Evolutionary conservation across 1,139 yeast species (phyloP), one percentile per base, ranked within the genome.

Genomic region (Barnettozyma hawaiiensis): DNA sequence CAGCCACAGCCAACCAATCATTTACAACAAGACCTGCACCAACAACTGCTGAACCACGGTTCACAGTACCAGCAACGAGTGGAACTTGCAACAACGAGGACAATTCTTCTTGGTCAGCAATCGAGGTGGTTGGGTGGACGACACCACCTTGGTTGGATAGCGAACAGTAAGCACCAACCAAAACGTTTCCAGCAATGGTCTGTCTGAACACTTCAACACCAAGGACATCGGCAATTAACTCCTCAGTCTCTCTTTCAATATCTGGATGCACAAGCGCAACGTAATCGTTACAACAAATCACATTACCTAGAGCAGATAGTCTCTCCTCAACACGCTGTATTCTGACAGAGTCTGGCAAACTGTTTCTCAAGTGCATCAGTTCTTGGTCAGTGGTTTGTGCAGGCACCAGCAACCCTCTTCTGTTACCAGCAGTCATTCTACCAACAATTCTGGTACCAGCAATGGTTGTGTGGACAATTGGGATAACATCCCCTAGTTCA

Each of bases 161-260:
- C 20, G 96, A 69, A 69, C 97, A 92, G 69, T 92, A 94, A 14
- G 96, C 85, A 44, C 99, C 99, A 46, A 94, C 98, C 50, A 94
- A 75, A 41, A 94, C 97, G 64, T 94, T 92, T 52, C 97, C 97
- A 16, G 98, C 97, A 55, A 94, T 90, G 42, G 98, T 94, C 69
- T 92, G 98, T 70, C 98, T 83, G 77, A 94, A 94, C 35, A 94
- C 99, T 68, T 94, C 99, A 42, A 94, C 99, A 47, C 98, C 98
- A 50, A 94, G 75, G n/a, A 90, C 96, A 67, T 94, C 99, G 38
- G 98, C 96, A 62, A 94, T 94, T 58, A 94, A 73, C 69, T 94
- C 99, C 70, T 94, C 99, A 42, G 98, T 94, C 68, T 94, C 99
- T 63, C 98, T 82, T 72, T 94, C 98, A 53, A 94, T 87, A 70